Percentiles rank a stretch among this genome's conserved stretches.
Conservation (phyloP, 306 rosid species). For the Arachis hypogaea region DNA sequence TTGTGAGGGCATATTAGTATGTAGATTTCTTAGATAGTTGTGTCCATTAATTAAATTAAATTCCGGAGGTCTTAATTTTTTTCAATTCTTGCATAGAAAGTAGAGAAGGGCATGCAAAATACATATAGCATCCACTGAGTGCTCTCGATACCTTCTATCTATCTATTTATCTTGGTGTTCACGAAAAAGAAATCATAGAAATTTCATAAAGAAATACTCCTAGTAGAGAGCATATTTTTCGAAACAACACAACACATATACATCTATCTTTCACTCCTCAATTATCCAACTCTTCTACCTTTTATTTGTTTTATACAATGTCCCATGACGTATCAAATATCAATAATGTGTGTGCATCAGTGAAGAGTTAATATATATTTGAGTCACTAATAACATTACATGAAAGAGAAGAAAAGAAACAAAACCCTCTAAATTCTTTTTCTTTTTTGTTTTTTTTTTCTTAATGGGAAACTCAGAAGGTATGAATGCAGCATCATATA, state of each 20-base stretch:
- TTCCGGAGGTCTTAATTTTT: constrained; percentile 28
- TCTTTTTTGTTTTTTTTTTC: background rate
- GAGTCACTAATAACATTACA: constrained; percentile 38
- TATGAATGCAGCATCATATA: background rate
- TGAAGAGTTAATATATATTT: constrained; percentile 21
- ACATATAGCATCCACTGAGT: constrained; percentile 42
- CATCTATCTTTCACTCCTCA: constrained; percentile 67
- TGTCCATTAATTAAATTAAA: constrained; percentile 25
- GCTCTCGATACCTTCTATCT: background rate
- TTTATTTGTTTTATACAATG: constrained; percentile 55
- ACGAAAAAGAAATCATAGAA: constrained; percentile 37
- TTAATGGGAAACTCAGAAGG: constrained; percentile 31
- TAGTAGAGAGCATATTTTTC: constrained; percentile 45
- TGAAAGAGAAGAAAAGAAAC: constrained; percentile 31
- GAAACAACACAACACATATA: constrained; percentile 46
- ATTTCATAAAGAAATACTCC: constrained; percentile 33
- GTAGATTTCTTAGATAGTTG: constrained; percentile 38
- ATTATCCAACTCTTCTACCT: constrained; percentile 62
- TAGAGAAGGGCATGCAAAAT: constrained; percentile 45
- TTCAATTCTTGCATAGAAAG: constrained; percentile 59
- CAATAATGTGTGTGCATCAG: constrained; percentile 40
- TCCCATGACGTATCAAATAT: constrained; percentile 43
- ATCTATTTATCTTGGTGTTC: constrained; percentile 49
- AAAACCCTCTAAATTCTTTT: constrained; percentile 11
- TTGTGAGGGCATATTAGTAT: background rate